Evolutionary conservation across 2,329 filamentous ascomycete genomes (phyloP).

Genomic region (Botrytis pseudocinerea): DNA sequence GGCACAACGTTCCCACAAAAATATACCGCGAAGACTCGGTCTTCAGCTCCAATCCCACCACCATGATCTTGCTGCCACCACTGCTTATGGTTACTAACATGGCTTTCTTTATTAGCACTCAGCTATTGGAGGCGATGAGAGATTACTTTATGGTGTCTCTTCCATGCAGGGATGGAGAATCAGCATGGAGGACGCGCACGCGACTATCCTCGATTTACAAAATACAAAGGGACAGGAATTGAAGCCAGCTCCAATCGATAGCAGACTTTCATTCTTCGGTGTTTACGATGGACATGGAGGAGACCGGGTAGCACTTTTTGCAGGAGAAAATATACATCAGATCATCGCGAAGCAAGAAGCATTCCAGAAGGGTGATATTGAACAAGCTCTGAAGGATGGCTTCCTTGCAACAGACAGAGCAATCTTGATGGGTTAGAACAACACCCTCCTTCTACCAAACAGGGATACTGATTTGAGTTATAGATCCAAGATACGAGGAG

Average conservation of each 20-base stretch:
- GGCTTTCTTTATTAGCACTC: conserved; percentile 63
- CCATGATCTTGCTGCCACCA: neutral
- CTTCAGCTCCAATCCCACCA: conserved; percentile 3
- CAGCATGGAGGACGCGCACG: conserved; percentile 98
- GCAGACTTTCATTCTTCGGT: conserved; percentile 90
- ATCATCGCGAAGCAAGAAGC: conserved; percentile 94
- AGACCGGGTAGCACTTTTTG: conserved; percentile 91
- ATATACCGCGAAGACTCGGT: neutral
- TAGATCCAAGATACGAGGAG: conserved; percentile 95
- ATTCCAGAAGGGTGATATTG: conserved; percentile 87
- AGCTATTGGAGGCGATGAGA: conserved; percentile 86
- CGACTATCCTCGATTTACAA: conserved; percentile 83
- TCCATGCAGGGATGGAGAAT: conserved; percentile 99
- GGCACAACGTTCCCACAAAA: neutral
- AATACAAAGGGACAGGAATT: conserved; percentile 53
- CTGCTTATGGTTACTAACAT: conserved; percentile 25
- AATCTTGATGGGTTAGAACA: conserved; percentile 80
- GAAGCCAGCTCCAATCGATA: conserved; percentile 60
- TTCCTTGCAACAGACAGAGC: conserved; percentile 95
- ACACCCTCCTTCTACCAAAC: conserved; percentile 1
- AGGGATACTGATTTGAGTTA: conserved; percentile 30
- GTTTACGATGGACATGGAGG: conserved; percentile 98
- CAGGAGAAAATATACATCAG: conserved; percentile 88
- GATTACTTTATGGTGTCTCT: conserved; percentile 89
- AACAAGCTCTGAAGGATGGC: conserved; percentile 94